phyloP scores from a whole-genome alignment of 2,329 filamentous ascomycete species.

The Gaeumannomyces sp. region DNA sequence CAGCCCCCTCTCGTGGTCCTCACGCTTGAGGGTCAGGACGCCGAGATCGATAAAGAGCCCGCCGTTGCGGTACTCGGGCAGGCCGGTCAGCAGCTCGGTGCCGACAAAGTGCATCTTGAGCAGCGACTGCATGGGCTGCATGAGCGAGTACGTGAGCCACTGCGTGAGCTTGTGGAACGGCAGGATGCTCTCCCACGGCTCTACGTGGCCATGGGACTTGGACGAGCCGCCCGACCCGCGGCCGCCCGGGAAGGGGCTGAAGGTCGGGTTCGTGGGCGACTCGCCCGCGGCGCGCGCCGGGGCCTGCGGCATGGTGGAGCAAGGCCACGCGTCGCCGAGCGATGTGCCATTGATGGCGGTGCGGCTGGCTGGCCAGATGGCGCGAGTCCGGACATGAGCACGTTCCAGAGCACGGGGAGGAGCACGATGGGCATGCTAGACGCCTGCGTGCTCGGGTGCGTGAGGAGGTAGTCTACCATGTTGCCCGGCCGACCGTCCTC shows the following conservation, averaged over 20 bases:
- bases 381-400: constrained; percentile 79
- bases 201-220: constrained; percentile 57
- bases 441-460: constrained; percentile 82
- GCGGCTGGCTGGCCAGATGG: constrained; percentile 83
- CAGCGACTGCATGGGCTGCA: constrained; percentile 54
- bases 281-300: constrained; percentile 26
- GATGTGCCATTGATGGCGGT: constrained; percentile 82
- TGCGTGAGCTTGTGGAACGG: constrained; percentile 58
- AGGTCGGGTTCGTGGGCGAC: constrained; percentile 42
- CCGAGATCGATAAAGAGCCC: constrained; percentile 59
- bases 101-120: constrained; percentile 46
- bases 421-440: constrained; percentile 83
- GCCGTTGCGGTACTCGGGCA: constrained; percentile 68
- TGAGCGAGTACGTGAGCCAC: constrained; percentile 68
- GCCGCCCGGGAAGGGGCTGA: constrained; percentile 40
- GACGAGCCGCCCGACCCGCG: constrained; percentile 31
- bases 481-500: constrained; percentile 80
- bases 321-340: constrained; percentile 92
- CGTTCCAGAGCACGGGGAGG: constrained; percentile 82
- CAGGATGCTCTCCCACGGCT: constrained; percentile 73
- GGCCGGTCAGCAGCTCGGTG: constrained; percentile 53
- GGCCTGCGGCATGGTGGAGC: constrained; percentile 65
- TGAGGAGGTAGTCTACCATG: constrained; percentile 92
- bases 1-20: constrained; percentile 36
- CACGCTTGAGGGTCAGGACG: constrained; percentile 43